Conservation (phyloP, 148 eudicot genomes). For the Dianthus caryophyllus region DNA sequence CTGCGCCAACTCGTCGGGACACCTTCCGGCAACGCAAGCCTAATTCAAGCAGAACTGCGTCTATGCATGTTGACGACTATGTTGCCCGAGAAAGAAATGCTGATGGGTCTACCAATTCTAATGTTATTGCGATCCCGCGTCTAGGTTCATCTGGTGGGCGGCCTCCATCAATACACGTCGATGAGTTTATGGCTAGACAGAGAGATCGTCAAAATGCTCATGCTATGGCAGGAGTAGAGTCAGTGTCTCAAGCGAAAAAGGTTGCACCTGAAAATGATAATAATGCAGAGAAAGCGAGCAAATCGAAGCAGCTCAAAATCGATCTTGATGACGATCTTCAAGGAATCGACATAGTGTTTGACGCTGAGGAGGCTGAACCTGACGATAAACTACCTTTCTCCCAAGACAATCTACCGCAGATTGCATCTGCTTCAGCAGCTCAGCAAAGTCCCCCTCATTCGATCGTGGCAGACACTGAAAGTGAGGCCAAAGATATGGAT, state of each 20-base stretch:
- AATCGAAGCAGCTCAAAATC: constrained; percentile 58
- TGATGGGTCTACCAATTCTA: constrained; percentile 63
- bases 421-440: constrained; percentile 41
- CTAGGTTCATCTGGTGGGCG: constrained; percentile 81
- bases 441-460: constrained; percentile 78
- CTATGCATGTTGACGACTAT: constrained; percentile 98
- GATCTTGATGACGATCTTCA: constrained; percentile 97
- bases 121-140: constrained; percentile 86
- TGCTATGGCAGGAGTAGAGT: constrained; percentile 45
- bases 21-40: constrained; percentile 89
- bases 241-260: constrained; percentile 40
- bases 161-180: constrained; percentile 97
- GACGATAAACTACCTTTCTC: constrained; percentile 94
- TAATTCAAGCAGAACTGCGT: constrained; percentile 95
- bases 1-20: constrained; percentile 77
- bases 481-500: constrained; percentile 58
- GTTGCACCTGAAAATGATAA: constrained; percentile 38
- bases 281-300: constrained; percentile 45
- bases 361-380: constrained; percentile 86
- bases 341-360: constrained; percentile 93
- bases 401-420: constrained; percentile 56
- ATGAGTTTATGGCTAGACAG: constrained; percentile 94
- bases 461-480: constrained; percentile 82
- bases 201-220: constrained; percentile 75
- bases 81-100: constrained; percentile 91